These are phyloP conservation scores for Erodium chrysanthum DNA, from an alignment of 441 rosid genomes.

Conservation along the genomic window DNA sequence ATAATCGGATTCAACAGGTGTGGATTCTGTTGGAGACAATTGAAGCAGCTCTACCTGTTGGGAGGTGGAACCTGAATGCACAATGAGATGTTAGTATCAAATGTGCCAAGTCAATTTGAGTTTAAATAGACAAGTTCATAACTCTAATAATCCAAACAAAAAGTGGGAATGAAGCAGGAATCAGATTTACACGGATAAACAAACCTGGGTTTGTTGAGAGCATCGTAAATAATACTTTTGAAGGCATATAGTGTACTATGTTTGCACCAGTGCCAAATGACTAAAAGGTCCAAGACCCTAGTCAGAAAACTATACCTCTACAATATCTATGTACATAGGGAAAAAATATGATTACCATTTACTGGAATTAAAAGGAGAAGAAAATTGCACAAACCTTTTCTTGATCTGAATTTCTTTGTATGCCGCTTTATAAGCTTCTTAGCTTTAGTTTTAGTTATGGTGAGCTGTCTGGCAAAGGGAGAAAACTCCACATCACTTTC, in stretches of 20 bases:
- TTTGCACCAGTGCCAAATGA: too few relatives aligned
- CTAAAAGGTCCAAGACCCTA: too few relatives aligned
- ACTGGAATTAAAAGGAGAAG: background rate
- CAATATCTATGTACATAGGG: too few relatives aligned
- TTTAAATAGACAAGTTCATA: too few relatives aligned
- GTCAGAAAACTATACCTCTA: too few relatives aligned
- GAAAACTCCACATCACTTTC: slow-evolving; percentile 84
- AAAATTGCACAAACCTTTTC: slow-evolving; percentile 47
- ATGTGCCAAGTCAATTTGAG: too few relatives aligned
- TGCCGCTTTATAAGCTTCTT: slow-evolving; percentile 78
- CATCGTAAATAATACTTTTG: too few relatives aligned
- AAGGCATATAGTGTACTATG: too few relatives aligned
- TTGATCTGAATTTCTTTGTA: slow-evolving; percentile 76
- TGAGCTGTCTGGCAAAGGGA: slow-evolving; percentile 84
- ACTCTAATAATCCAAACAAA: background rate
- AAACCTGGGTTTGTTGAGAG: too few relatives aligned
- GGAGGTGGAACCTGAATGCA: slow-evolving; percentile 56
- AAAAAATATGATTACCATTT: too few relatives aligned
- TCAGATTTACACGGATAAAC: background rate
- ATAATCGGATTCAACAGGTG: slow-evolving; percentile 45
- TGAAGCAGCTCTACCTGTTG: slow-evolving; percentile 32
- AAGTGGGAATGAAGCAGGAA: too few relatives aligned
- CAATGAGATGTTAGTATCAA: slow-evolving; percentile 3
- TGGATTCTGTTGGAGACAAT: slow-evolving; percentile 63
- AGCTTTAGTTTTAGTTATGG: slow-evolving; percentile 84